These are phyloP conservation scores for Botryosphaeria agaves DNA, from an alignment of 2,329 filamentous ascomycete genomes.

Conservation along the genomic window DNA sequence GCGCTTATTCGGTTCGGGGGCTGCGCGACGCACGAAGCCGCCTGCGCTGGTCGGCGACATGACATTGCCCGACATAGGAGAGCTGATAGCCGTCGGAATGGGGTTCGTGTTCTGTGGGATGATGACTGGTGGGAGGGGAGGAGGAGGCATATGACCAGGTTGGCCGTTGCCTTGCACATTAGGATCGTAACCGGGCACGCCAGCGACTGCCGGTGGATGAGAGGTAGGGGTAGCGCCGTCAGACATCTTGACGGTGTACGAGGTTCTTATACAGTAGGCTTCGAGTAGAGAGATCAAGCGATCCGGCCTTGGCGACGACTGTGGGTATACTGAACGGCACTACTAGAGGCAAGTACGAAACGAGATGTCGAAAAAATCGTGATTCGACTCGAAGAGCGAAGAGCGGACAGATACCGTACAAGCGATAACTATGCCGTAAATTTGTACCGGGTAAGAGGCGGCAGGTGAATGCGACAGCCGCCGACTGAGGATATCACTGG, in stretches of 20 bases:
- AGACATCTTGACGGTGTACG: conserved; percentile 54
- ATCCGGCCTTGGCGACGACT: too few species aligned
- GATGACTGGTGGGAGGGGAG: conserved; percentile 63
- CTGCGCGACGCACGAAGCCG: conserved; percentile 71
- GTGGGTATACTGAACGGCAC: too few species aligned
- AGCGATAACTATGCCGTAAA: too few species aligned
- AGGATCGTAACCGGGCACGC: conserved; percentile 65
- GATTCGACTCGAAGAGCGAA: too few species aligned
- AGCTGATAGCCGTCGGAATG: conserved; percentile 82
- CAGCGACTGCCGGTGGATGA: conserved; percentile 47
- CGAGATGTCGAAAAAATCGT: too few species aligned
- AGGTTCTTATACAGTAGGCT: too few species aligned
- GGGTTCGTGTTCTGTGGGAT: conserved; percentile 95
- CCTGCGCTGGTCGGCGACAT: conserved; percentile 73
- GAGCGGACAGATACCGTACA: too few species aligned
- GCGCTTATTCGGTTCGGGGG: conserved; percentile 96
- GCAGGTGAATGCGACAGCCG: too few species aligned
- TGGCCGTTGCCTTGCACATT: conserved; percentile 53
- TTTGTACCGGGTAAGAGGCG: too few species aligned
- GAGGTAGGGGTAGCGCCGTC: conserved; percentile 49
- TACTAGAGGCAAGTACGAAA: too few species aligned
- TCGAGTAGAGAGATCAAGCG: too few species aligned
- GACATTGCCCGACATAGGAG: conserved; percentile 55
- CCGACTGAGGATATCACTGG: too few species aligned
- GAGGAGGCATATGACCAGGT: conserved; percentile 70